phyloP scores from a whole-genome alignment of 495 filamentous ascomycete species.

The Stereocaulon alpinum region DNA sequence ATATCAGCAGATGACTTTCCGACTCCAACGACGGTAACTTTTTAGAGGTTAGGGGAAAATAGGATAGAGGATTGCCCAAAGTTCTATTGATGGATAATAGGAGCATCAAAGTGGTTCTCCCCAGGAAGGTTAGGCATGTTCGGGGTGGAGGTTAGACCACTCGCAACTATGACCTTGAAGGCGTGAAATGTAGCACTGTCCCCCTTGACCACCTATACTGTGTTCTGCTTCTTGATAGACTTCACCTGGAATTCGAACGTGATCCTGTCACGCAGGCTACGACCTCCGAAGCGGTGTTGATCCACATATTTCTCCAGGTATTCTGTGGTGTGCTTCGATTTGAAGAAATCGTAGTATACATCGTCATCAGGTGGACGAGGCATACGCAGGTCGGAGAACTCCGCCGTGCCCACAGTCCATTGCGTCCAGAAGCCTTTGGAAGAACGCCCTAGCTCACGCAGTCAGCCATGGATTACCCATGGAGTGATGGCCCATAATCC shows the following conservation, averaged over 20 bases:
- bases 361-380: constrained; percentile 24
- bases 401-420: constrained; percentile 27
- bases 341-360: constrained; percentile 27
- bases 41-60: constrained; percentile 20
- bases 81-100: constrained; percentile 33
- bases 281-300: constrained; percentile 23
- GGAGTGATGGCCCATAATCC: too few species aligned
- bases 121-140: constrained; percentile 29
- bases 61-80: constrained; percentile 29
- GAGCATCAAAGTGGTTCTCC: constrained; percentile 25
- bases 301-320: constrained; percentile 37
- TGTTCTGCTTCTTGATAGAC: constrained; percentile 22
- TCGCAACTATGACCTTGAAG: constrained; percentile 33
- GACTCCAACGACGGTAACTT: constrained; percentile 30
- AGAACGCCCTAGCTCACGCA: constrained; percentile 3
- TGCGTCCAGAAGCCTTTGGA: constrained; percentile 36
- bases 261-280: constrained; percentile 26
- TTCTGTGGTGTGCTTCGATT: constrained; percentile 32
- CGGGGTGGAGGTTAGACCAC: constrained; percentile 29
- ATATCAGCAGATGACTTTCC: constrained; percentile 38
- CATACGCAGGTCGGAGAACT: constrained; percentile 33
- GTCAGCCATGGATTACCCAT: too few species aligned
- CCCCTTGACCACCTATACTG: constrained; percentile 21
- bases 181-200: constrained; percentile 17
- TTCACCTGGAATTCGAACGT: constrained; percentile 25